Conservation (phyloP, 163 green algal genomes). For the Scenedesmus sp. region DNA sequence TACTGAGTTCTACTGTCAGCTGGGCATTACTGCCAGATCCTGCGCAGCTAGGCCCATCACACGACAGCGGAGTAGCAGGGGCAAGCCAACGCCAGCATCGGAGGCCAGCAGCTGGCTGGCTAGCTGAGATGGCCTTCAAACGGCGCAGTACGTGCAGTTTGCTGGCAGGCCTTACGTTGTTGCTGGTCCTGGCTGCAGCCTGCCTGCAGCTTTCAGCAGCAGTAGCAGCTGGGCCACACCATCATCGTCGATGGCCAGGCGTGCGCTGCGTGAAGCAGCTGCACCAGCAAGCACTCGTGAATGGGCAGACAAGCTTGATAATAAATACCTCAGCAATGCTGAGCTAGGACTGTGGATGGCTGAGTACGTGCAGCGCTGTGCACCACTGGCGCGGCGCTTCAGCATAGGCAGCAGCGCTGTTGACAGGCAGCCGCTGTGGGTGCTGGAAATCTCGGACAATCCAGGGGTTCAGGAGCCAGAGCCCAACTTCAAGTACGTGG, state of each 20-base stretch:
- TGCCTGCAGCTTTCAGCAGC: background rate
- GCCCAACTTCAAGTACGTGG: slow-evolving; percentile 83
- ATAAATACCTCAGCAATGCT: slow-evolving; percentile 37
- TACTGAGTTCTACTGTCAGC: background rate
- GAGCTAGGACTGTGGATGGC: slow-evolving; percentile 31
- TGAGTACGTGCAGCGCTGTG: slow-evolving; percentile 16
- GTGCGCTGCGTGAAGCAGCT: background rate
- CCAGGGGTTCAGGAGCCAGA: slow-evolving; percentile 61
- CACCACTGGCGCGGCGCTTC: background rate
- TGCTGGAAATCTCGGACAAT: slow-evolving; percentile 58
- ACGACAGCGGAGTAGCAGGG: background rate
- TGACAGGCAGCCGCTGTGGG: slow-evolving; percentile 2
- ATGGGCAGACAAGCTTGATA: background rate
- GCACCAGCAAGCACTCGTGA: background rate
- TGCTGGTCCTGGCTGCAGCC: slow-evolving; percentile 4
- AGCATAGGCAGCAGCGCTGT: slow-evolving; percentile 5
- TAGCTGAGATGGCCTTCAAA: background rate
- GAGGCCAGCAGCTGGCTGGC: background rate
- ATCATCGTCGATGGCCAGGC: background rate
- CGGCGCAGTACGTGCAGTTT: background rate
- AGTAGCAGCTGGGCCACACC: background rate
- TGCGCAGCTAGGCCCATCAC: background rate
- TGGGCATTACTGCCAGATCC: background rate
- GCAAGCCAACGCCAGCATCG: background rate
- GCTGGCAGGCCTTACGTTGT: background rate